Percentiles rank a stretch among this genome's conserved stretches.
Evolutionary conservation across 345 rosid genomes (phyloP).

Genomic region (Kernera saxatilis): DNA sequence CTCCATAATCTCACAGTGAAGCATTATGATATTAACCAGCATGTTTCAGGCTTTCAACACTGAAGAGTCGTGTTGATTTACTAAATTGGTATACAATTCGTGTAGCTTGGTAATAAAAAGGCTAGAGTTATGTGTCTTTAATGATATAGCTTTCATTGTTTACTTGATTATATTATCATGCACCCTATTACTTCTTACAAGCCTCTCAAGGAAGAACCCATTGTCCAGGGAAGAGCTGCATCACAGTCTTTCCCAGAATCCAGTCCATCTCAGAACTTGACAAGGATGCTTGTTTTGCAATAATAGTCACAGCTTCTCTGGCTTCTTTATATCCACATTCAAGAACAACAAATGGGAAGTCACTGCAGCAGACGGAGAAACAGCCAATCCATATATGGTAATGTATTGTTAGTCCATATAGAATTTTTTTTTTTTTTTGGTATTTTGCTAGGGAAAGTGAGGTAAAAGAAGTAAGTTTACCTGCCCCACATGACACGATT

Average conservation of each 20-base stretch:
- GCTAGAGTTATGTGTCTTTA: not conserved
- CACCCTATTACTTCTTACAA: not conserved
- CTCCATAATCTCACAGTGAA: not conserved
- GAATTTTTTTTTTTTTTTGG: not conserved
- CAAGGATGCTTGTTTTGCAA: slow-evolving; percentile 47
- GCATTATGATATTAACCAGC: slow-evolving; percentile 3
- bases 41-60: not conserved
- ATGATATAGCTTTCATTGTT: not conserved
- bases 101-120: not conserved
- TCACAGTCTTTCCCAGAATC: slow-evolving; percentile 66
- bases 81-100: not conserved
- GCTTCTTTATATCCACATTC: slow-evolving; percentile 81
- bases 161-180: not conserved
- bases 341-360: slow-evolving; percentile 79
- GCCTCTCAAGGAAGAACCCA: slow-evolving; percentile 43
- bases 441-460: not conserved
- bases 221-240: slow-evolving; percentile 54
- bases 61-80: not conserved
- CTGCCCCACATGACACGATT: slow-evolving; percentile 95
- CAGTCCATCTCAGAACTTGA: slow-evolving; percentile 63
- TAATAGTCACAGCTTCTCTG: slow-evolving; percentile 53
- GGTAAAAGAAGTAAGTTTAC: slow-evolving; percentile 26
- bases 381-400: not conserved
- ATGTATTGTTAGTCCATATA: not conserved
- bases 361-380: slow-evolving; percentile 40